A percentile compares a stretch with the other conserved stretches of the same genome.
Evolutionary conservation across 2,329 filamentous ascomycete species (phyloP).

Genomic region (Pseudocercospora fijiensis): DNA sequence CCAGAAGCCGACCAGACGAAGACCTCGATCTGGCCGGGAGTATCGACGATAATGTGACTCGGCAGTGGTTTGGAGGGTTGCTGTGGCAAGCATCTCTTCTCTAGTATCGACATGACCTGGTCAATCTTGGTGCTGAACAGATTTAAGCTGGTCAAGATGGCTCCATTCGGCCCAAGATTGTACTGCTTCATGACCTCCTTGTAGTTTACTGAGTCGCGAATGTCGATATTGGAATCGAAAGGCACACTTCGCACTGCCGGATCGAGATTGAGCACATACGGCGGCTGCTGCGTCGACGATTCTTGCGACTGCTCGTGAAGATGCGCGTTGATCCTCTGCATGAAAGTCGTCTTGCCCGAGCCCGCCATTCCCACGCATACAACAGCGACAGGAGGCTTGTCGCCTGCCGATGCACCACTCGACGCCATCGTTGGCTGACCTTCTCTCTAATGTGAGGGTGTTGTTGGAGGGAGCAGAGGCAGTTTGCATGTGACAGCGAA

Average conservation of each 20-base stretch:
- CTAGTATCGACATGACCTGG: constrained; percentile 82
- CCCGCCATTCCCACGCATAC: constrained; percentile 98
- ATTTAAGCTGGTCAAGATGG: constrained; percentile 91
- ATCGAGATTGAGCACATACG: constrained; percentile 96
- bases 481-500: background rate
- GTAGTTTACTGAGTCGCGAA: constrained; percentile 98
- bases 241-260: constrained; percentile 90
- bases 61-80: constrained; percentile 55
- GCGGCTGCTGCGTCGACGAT: constrained; percentile 63
- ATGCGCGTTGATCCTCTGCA: constrained; percentile 95
- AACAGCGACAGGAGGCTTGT: constrained; percentile 66
- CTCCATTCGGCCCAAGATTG: constrained; percentile 94
- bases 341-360: constrained; percentile 99
- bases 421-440: constrained; percentile 14
- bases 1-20: constrained; percentile 98
- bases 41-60: constrained; percentile 87
- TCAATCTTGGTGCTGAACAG: constrained; percentile 98
- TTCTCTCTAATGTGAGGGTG: background rate
- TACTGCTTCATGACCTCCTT: constrained; percentile 99
- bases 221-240: constrained; percentile 97
- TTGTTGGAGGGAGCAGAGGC: background rate
- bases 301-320: constrained; percentile 60
- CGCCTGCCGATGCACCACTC: constrained; percentile 6
- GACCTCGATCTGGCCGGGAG: constrained; percentile 95
- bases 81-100: constrained; percentile 65